Percentiles rank a stretch among this genome's conserved stretches.
Conservation (phyloP, 768 basidiomycete genomes). For the Boletus rubroflammeus region DNA sequence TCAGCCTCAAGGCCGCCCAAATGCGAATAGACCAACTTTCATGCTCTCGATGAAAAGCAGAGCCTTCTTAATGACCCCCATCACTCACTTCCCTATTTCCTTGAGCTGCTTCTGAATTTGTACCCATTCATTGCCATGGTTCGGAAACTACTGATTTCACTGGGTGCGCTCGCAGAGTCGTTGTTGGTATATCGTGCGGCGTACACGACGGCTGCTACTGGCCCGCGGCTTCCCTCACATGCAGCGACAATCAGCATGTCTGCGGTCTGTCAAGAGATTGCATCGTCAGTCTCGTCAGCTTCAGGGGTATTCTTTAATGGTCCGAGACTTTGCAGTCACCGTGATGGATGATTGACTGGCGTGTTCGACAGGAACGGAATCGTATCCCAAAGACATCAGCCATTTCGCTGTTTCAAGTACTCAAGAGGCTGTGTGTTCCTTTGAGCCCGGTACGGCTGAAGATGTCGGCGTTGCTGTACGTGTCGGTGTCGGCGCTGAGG, state of each 20-base stretch:
- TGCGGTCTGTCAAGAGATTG: slow-evolving; percentile 20
- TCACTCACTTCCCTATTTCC: slow-evolving; percentile 3
- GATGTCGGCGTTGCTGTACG: slow-evolving; percentile 51
- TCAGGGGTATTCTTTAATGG: slow-evolving; percentile 26
- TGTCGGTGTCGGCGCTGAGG: not conserved
- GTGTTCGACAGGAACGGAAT: slow-evolving; percentile 14
- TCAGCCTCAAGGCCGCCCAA: slow-evolving; percentile 6
- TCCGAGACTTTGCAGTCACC: not conserved
- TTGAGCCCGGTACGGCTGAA: slow-evolving; percentile 54
- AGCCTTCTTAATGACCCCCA: slow-evolving; percentile 1
- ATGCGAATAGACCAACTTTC: not conserved
- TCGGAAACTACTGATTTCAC: slow-evolving; percentile 5
- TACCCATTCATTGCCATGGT: not conserved
- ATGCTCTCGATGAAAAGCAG: slow-evolving; percentile 9
- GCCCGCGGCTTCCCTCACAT: not conserved
- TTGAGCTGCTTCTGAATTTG: slow-evolving; percentile 4
- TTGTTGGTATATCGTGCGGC: slow-evolving; percentile 2
- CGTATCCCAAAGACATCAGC: slow-evolving; percentile 40
- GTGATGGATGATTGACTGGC: slow-evolving; percentile 7
- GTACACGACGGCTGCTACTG: not conserved
- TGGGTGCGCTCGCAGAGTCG: slow-evolving; percentile 6
- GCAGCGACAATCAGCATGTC: slow-evolving; percentile 1
- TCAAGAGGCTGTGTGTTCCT: slow-evolving; percentile 46
- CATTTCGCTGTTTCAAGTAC: slow-evolving; percentile 51
- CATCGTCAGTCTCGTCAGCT: slow-evolving; percentile 16